Percentiles rank a stretch among this genome's conserved stretches.
Evolutionary conservation across 2,329 filamentous ascomycete genomes (phyloP).

Genomic region (Epichloe brachyelytri): DNA sequence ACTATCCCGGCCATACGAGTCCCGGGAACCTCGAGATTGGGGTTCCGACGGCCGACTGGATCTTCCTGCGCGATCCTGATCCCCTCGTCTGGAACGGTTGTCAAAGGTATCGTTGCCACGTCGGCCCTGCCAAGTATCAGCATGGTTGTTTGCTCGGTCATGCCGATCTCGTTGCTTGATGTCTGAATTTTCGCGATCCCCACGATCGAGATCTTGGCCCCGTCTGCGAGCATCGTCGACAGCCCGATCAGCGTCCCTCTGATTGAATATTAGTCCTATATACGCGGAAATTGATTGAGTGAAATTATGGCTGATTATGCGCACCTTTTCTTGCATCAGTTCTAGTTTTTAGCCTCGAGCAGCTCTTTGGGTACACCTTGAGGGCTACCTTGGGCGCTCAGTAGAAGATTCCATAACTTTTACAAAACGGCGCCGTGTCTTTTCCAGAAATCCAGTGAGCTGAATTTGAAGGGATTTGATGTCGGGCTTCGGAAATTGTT

Average conservation of each 20-base stretch:
- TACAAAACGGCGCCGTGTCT: slow-evolving; percentile 78
- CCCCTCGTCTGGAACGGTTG: slow-evolving; percentile 26
- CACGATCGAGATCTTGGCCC: slow-evolving; percentile 56
- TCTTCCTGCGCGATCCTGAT: slow-evolving; percentile 29
- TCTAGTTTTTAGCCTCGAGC: slow-evolving; percentile 88
- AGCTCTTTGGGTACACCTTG: slow-evolving; percentile 91
- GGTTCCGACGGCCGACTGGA: slow-evolving; percentile 36
- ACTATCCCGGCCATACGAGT: slow-evolving; percentile 35
- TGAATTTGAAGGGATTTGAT: slow-evolving; percentile 93
- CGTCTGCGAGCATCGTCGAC: slow-evolving; percentile 61
- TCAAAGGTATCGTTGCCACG: slow-evolving; percentile 39
- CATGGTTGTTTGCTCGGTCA: slow-evolving; percentile 37
- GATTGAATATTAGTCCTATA: slow-evolving; percentile 2
- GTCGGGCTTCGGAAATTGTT: slow-evolving; percentile 54
- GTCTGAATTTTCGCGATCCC: slow-evolving; percentile 57
- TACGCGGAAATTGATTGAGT: neutral
- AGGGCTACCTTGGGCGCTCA: slow-evolving; percentile 79
- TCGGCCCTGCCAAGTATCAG: slow-evolving; percentile 41
- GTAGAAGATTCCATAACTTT: slow-evolving; percentile 85
- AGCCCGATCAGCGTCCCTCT: slow-evolving; percentile 74
- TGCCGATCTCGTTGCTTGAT: slow-evolving; percentile 53
- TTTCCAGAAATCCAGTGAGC: slow-evolving; percentile 92
- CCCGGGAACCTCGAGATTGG: slow-evolving; percentile 29
- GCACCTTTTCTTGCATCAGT: slow-evolving; percentile 85
- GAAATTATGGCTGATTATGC: slow-evolving; percentile 7